Percentiles rank a stretch among this genome's conserved stretches.
Evolutionary conservation across 1,284 basidiomycete genomes (phyloP).

Genomic region (Athelia sp.): DNA sequence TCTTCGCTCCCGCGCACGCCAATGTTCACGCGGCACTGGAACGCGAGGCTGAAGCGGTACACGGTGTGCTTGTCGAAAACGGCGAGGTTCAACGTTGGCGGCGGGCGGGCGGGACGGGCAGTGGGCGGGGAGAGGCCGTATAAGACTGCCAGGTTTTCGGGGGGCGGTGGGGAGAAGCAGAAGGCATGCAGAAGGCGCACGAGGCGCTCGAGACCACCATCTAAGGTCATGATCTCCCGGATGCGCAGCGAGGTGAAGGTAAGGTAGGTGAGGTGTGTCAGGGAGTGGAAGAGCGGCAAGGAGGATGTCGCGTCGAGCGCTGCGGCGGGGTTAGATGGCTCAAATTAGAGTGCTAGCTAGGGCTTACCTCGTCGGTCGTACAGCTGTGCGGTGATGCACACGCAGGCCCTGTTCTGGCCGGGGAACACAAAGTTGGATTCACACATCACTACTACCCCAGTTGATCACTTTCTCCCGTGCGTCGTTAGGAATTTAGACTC

Average conservation of each 20-base stretch:
- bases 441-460: conserved; percentile 73
- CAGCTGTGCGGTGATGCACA: conserved; percentile 90
- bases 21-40: conserved; percentile 97
- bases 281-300: conserved; percentile 92
- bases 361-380: conserved; percentile 92
- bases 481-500: no score
- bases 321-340: conserved; percentile 27
- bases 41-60: conserved; percentile 86
- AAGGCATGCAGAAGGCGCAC: conserved; percentile 91
- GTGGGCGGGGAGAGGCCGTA: conserved; percentile 68
- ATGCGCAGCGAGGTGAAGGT: conserved; percentile 97
- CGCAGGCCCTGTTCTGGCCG: conserved; percentile 91
- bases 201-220: conserved; percentile 94
- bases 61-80: conserved; percentile 79
- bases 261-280: conserved; percentile 95
- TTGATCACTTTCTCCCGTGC: no score
- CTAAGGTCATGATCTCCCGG: conserved; percentile 96
- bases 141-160: conserved; percentile 66
- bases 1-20: conserved; percentile 95
- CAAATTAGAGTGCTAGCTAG: conserved; percentile 2
- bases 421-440: conserved; percentile 97
- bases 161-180: conserved; percentile 70
- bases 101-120: conserved; percentile 44
- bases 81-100: conserved; percentile 61
- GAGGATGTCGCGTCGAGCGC: conserved; percentile 92